These are phyloP conservation scores for Colletotrichum tofieldiae DNA, from an alignment of 2,329 filamentous ascomycete species.

Conservation along the genomic window DNA sequence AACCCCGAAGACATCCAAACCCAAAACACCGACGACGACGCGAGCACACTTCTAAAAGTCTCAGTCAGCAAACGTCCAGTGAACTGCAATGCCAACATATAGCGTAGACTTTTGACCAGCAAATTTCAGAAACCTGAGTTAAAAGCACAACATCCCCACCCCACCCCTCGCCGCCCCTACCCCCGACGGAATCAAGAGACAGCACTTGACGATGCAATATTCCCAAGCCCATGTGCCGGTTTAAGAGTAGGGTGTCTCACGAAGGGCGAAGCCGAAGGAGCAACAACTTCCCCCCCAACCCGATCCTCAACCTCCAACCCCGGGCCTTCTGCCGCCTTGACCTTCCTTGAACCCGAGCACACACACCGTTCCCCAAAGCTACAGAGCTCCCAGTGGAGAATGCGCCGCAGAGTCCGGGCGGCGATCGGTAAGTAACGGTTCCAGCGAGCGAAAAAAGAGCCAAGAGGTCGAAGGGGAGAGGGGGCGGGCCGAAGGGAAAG, in stretches of 20 bases:
- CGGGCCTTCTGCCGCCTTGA: not conserved
- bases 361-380: not conserved
- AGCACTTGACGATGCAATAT: constrained; percentile 55
- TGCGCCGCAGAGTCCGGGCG: not conserved
- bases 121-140: constrained; percentile 62
- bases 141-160: constrained; percentile 61
- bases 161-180: constrained; percentile 50
- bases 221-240: constrained; percentile 33
- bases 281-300: not conserved
- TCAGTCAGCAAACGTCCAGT: constrained; percentile 19
- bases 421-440: not conserved
- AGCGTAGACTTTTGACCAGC: constrained; percentile 6
- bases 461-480: constrained; percentile 26
- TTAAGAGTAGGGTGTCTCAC: constrained; percentile 16
- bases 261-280: constrained; percentile 42
- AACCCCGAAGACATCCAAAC: not conserved
- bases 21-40: not conserved
- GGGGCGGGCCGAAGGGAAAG: constrained; percentile 43
- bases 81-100: not conserved
- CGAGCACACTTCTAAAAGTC: not conserved
- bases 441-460: not conserved
- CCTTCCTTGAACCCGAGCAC: constrained; percentile 20
- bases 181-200: constrained; percentile 29
- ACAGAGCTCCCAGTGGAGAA: constrained; percentile 35
- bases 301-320: not conserved